These are phyloP conservation scores for Entomophthora muscae DNA, from an alignment of 371 early-diverging fungal species.

Conservation along the genomic window DNA sequence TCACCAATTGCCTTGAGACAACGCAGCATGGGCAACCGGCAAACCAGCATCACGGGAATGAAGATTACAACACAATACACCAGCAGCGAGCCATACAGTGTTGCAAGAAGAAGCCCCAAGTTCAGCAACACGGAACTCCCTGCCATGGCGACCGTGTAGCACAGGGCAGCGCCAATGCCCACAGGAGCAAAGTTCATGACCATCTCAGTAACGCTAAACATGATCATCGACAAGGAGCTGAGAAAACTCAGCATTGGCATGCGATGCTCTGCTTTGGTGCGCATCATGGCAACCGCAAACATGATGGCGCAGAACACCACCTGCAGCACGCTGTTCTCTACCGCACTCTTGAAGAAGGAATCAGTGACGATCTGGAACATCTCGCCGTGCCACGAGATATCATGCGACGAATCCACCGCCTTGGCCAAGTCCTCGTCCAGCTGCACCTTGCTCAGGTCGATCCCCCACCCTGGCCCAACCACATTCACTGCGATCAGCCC, in stretches of 20 bases:
- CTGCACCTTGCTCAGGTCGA: no score
- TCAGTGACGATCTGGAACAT: no score
- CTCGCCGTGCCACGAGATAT: no score
- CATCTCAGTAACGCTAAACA: constrained; percentile 47
- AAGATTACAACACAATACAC: constrained; percentile 37
- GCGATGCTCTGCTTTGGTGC: constrained; percentile 19
- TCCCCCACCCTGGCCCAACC: constrained; percentile 38
- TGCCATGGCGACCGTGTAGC: constrained; percentile 42
- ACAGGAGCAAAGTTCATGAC: no score
- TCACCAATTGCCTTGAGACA: constrained; percentile 31
- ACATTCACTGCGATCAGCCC: constrained; percentile 50
- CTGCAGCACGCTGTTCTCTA: no score
- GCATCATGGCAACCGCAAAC: constrained; percentile 48
- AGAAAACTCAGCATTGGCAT: constrained; percentile 35
- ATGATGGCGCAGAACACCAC: constrained; percentile 49
- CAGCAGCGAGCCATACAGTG: constrained; percentile 37
- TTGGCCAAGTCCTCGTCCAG: constrained; percentile 15
- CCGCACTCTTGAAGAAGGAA: no score
- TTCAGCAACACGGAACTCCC: constrained; percentile 39
- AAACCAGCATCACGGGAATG: constrained; percentile 39
- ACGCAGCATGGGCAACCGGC: constrained; percentile 30
- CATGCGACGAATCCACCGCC: constrained; percentile 13
- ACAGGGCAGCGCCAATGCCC: constrained; percentile 47
- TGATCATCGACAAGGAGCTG: constrained; percentile 40
- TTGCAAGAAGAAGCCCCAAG: constrained; percentile 49